Evolutionary conservation across 352 stramenopile genomes (phyloP), one percentile per base, ranked within the genome.

Genomic region (Globisporangium mamillatum): DNA sequence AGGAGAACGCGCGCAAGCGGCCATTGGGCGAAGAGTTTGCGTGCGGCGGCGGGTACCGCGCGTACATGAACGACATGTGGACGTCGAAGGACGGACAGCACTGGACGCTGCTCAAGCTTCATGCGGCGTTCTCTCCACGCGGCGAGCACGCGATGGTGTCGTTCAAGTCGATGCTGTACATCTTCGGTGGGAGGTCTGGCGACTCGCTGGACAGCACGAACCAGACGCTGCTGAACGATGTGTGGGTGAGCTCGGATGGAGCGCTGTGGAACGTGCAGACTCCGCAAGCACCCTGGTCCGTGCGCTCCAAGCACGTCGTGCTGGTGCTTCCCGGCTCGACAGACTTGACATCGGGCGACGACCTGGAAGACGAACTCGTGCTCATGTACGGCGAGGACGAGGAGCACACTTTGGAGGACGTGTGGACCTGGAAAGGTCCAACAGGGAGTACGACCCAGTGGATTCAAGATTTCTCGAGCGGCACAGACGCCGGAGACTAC

Each of bases 41-140:
- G 1, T 92, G 86, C 60, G 75, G 81, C 41, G 82, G 82, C 3
- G 74, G 80, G 29, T 89, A 91, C 71, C 80, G 82, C 8, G 71
- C 82, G 22, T 90, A 88, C 56, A 72, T 94, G 74, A 80, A 88
- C 46, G 86, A 94, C 53, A 74, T 94, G 0, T 94, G 86, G 86
- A 86, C 64, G 10, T 92, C 84, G 1, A 75, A 36, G 4, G 80
- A 94, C 32, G 86, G 86, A 18, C 75, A 84, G 38, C 72, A 70
- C 18, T 94, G 86, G 86, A 76, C 60, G 24, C 73, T 82, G 57
- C 67, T 92, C 25, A 81, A 60, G 27, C 66, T 81, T 20, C 65
- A 79, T 22, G 75, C 77, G 10, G 65, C 66, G 0, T 94, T 89
- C 60, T 56, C 71, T 4, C 72, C 78, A n/a, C 77, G 86, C 16